Conservation (phyloP, 176 grass and related monocot species). For the Bolboschoenus planiculmis region DNA sequence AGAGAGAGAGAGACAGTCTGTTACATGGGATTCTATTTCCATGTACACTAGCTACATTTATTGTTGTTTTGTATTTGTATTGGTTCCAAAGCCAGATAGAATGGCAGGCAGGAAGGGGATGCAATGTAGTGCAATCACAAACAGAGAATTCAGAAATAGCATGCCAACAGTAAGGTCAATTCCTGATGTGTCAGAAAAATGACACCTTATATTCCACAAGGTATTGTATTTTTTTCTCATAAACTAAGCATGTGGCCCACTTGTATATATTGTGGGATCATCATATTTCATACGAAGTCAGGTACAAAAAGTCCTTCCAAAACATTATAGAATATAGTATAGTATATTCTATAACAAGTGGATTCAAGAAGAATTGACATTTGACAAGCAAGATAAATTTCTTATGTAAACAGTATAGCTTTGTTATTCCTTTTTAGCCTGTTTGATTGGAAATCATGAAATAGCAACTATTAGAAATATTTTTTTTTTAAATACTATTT, state of each 20-base stretch:
- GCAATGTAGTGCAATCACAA: background rate
- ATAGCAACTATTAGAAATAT: too few relatives aligned
- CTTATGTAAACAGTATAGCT: too few relatives aligned
- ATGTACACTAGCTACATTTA: background rate
- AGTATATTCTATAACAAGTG: too few relatives aligned
- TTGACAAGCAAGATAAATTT: too few relatives aligned
- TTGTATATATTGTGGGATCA: background rate
- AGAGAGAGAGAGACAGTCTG: background rate
- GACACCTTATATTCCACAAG: background rate
- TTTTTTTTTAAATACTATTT: too few relatives aligned
- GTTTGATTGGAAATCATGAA: too few relatives aligned
- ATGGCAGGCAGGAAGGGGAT: background rate
- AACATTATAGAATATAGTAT: too few relatives aligned
- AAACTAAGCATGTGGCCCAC: background rate
- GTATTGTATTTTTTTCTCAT: background rate
- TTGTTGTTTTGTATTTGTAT: background rate
- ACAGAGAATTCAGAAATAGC: background rate
- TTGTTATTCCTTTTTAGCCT: too few relatives aligned
- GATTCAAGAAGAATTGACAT: too few relatives aligned
- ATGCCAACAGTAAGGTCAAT: background rate
- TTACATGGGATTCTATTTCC: constrained; percentile 12
- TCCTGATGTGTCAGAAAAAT: background rate
- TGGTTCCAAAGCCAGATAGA: background rate
- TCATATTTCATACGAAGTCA: background rate
- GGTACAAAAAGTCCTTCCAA: too few relatives aligned